Percentiles rank a stretch among this genome's conserved stretches.
These are phyloP conservation scores for Protea cynaroides DNA, from an alignment of 164 flowering plant genomes.

Conservation along the genomic window DNA sequence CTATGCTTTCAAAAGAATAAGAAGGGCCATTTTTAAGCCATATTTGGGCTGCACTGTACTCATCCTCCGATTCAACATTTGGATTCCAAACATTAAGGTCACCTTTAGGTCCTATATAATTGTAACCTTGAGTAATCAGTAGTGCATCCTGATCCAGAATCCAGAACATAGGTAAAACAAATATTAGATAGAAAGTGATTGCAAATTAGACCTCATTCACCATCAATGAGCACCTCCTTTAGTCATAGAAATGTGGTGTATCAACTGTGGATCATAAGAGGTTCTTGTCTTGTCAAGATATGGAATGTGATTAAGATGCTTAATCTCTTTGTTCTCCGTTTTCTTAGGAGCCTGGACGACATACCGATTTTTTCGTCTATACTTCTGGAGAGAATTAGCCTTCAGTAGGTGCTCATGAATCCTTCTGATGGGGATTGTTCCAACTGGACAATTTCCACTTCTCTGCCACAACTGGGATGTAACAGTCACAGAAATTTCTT, in stretches of 20 bases:
- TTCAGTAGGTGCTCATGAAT: slow-evolving; percentile 7
- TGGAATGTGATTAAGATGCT: no score
- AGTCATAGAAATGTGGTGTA: not conserved
- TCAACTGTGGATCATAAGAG: slow-evolving; percentile 3
- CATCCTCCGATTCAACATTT: not conserved
- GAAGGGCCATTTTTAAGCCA: slow-evolving; percentile 3
- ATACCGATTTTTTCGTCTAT: slow-evolving; percentile 21
- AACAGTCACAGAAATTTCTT: slow-evolving; percentile 9
- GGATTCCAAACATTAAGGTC: slow-evolving; percentile 1
- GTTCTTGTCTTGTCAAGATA: not conserved
- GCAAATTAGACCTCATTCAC: no score
- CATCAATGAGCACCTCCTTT: no score
- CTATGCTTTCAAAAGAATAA: not conserved
- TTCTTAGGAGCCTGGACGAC: not conserved
- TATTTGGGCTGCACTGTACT: slow-evolving; percentile 2
- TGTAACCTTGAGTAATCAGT: slow-evolving; percentile 4
- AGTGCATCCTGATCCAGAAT: not conserved
- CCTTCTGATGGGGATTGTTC: slow-evolving; percentile 52
- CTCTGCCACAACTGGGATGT: slow-evolving; percentile 39
- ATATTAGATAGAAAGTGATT: not conserved
- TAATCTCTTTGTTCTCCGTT: no score
- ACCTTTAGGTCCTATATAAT: slow-evolving; percentile 4
- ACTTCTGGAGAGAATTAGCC: slow-evolving; percentile 3
- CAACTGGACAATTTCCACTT: slow-evolving; percentile 55
- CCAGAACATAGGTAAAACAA: not conserved